phyloP scores from a whole-genome alignment of 805 yeast genomes.

The Kodamaea laetipori region DNA sequence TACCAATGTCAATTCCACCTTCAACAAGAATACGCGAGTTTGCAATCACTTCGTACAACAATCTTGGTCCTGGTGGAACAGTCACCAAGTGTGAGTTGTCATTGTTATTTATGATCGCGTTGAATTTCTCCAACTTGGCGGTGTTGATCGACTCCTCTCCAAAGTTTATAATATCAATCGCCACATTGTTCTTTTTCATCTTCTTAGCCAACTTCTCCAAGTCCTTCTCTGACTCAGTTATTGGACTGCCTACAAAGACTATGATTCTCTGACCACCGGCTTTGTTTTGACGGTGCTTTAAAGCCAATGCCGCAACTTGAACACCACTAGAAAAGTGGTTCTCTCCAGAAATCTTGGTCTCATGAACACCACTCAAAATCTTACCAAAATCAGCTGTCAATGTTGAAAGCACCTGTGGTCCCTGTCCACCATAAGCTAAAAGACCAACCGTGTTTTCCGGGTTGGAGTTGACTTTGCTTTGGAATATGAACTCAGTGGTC shows the following conservation, averaged over 20 bases:
- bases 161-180: slow-evolving; percentile 86
- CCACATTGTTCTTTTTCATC: slow-evolving; percentile 89
- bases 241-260: slow-evolving; percentile 87
- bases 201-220: slow-evolving; percentile 84
- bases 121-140: slow-evolving; percentile 75
- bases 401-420: slow-evolving; percentile 86
- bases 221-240: slow-evolving; percentile 66
- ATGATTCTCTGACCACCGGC: slow-evolving; percentile 88
- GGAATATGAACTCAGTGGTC: slow-evolving; percentile 83
- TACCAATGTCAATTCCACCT: slow-evolving; percentile 57
- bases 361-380: slow-evolving; percentile 80
- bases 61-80: slow-evolving; percentile 83
- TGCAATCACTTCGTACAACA: slow-evolving; percentile 78
- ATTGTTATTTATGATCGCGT: slow-evolving; percentile 70
- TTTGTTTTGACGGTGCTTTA: slow-evolving; percentile 94
- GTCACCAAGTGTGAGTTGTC: slow-evolving; percentile 82
- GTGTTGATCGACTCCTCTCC: slow-evolving; percentile 86
- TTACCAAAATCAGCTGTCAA: slow-evolving; percentile 86
- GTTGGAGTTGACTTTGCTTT: slow-evolving; percentile 80
- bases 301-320: slow-evolving; percentile 88
- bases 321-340: slow-evolving; percentile 77
- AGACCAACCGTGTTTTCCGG: slow-evolving; percentile 95
- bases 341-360: slow-evolving; percentile 67
- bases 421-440: slow-evolving; percentile 80
- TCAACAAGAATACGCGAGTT: slow-evolving; percentile 72